A percentile compares a stretch with the other conserved stretches of the same genome.
Conservation (phyloP, 257 asterid species). For the Lycium ferocissimum region DNA sequence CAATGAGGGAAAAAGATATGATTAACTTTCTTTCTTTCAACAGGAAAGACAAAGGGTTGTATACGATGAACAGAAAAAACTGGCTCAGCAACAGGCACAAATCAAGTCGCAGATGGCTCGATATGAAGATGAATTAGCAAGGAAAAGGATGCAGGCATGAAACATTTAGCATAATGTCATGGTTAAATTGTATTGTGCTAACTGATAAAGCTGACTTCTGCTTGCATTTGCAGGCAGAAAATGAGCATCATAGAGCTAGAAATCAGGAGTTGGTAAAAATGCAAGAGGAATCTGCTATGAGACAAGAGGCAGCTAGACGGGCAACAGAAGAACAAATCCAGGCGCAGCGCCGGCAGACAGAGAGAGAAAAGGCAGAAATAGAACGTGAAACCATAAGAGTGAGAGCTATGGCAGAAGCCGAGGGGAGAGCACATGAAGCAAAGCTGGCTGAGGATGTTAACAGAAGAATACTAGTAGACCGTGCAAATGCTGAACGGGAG, state of each 20-base stretch:
- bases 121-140: conserved; percentile 90
- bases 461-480: conserved; percentile 72
- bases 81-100: conserved; percentile 86
- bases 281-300: conserved; percentile 95
- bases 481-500: conserved; percentile 95
- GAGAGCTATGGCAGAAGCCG: conserved; percentile 88
- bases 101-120: conserved; percentile 85
- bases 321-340: conserved; percentile 98
- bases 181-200: background rate
- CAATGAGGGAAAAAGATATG: background rate
- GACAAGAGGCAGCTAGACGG: conserved; percentile 92
- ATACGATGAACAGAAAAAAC: conserved; percentile 83
- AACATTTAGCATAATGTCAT: conserved; percentile 26
- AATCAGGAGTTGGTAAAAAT: conserved; percentile 91
- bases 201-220: conserved; percentile 12
- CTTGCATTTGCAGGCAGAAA: conserved; percentile 69
- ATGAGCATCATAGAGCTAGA: conserved; percentile 84
- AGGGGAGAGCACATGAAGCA: conserved; percentile 94
- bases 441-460: conserved; percentile 93
- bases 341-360: conserved; percentile 91
- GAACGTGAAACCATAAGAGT: conserved; percentile 88
- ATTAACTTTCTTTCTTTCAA: conserved; percentile 37
- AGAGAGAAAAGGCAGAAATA: conserved; percentile 80
- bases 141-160: conserved; percentile 92
- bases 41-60: conserved; percentile 85